Evolutionary conservation across 345 rosid genomes (phyloP).

Genomic region (Boechera divaricarpa): DNA sequence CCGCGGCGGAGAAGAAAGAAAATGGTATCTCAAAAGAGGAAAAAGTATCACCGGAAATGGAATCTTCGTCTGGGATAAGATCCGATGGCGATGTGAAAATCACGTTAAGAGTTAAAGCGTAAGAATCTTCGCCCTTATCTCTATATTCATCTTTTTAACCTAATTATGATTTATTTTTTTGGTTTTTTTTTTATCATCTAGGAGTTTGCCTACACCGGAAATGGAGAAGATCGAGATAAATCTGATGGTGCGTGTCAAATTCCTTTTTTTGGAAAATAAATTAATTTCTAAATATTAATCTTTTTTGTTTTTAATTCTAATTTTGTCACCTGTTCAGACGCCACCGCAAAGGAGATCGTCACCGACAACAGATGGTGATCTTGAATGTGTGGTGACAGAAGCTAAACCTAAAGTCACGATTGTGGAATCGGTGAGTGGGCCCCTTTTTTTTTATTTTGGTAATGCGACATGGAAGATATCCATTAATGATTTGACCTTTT

Average conservation of each 20-base stretch:
- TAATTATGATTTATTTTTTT: not conserved
- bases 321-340: slow-evolving; percentile 49
- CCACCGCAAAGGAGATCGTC: slow-evolving; percentile 56
- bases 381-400: slow-evolving; percentile 58
- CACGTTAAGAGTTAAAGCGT: slow-evolving; percentile 53
- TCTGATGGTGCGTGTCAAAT: slow-evolving; percentile 69
- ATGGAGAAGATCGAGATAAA: slow-evolving; percentile 75
- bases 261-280: not conserved
- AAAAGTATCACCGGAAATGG: slow-evolving; percentile 58
- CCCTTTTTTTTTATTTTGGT: slow-evolving; percentile 1
- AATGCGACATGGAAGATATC: slow-evolving; percentile 12
- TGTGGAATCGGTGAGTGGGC: slow-evolving; percentile 61
- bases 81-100: slow-evolving; percentile 54
- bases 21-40: slow-evolving; percentile 48
- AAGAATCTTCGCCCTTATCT: slow-evolving; percentile 34
- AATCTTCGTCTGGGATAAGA: slow-evolving; percentile 49
- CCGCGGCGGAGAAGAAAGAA: slow-evolving; percentile 15
- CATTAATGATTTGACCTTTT: not conserved
- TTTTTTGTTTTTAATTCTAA: not conserved
- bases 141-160: slow-evolving; percentile 4
- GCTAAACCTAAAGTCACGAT: slow-evolving; percentile 53
- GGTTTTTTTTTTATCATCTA: not conserved
- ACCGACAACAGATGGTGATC: slow-evolving; percentile 67
- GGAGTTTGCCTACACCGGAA: slow-evolving; percentile 25
- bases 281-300: not conserved